Conservation (phyloP, 148 eudicot species). For the Camellia japonica region DNA sequence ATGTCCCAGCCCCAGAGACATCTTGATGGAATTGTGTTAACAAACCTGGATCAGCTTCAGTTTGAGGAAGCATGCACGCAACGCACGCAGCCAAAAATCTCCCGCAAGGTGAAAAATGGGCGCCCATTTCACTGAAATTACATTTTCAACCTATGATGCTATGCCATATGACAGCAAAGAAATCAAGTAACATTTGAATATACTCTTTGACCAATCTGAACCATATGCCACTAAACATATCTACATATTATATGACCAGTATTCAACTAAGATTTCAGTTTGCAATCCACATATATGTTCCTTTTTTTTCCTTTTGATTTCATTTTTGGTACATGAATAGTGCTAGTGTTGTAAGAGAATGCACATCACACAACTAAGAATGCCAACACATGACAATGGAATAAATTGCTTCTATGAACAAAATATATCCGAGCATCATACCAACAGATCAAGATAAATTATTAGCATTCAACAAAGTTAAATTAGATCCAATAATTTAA, state of each 20-base stretch:
- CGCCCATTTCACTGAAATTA: conserved; percentile 39
- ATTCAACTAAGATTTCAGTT: background rate
- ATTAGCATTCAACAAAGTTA: background rate
- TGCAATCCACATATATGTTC: background rate
- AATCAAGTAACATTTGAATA: background rate
- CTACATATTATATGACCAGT: background rate
- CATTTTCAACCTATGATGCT: background rate
- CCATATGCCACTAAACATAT: conserved; percentile 13
- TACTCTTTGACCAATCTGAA: conserved; percentile 4
- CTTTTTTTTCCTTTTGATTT: background rate
- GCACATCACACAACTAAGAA: background rate
- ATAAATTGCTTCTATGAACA: background rate
- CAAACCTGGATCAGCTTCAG: conserved; percentile 31
- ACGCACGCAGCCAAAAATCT: conserved; percentile 35
- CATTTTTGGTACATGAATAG: background rate
- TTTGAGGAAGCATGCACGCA: conserved; percentile 29
- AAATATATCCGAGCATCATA: background rate
- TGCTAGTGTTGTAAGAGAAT: background rate
- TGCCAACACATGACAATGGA: background rate
- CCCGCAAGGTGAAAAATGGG: conserved; percentile 41
- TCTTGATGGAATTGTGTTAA: conserved; percentile 26
- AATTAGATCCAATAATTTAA: background rate
- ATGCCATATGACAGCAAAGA: background rate
- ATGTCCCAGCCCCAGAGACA: conserved; percentile 19
- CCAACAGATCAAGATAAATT: background rate